phyloP scores from a whole-genome alignment of 164 flowering plant species.

The Chimonanthus salicifolius region DNA sequence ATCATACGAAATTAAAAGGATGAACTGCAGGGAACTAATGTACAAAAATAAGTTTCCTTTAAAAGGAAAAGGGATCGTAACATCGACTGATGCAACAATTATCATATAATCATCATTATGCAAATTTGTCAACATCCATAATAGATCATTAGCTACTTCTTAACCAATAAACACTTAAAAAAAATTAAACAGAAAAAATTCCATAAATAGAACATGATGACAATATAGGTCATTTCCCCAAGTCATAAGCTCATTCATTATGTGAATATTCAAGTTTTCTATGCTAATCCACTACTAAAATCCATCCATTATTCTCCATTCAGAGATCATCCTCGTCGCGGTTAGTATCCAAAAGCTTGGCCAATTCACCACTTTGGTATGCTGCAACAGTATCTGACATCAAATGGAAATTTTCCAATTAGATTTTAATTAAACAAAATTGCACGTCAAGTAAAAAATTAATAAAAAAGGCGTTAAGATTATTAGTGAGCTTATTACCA shows the following conservation, averaged over 20 bases:
- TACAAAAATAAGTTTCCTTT: too few species aligned
- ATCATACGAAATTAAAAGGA: too few species aligned
- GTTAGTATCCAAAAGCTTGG: slow-evolving; percentile 48
- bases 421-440: background rate
- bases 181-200: too few species aligned
- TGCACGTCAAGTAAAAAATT: background rate
- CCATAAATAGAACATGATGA: too few species aligned
- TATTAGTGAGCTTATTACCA: slow-evolving; percentile 37
- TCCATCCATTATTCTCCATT: slow-evolving; percentile 6
- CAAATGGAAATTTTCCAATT: background rate
- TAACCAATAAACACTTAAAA: too few species aligned
- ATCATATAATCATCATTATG: too few species aligned
- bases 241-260: background rate
- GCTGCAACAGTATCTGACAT: slow-evolving; percentile 78
- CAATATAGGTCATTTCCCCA: too few species aligned
- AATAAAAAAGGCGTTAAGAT: background rate
- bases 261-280: background rate
- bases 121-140: too few species aligned
- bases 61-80: too few species aligned
- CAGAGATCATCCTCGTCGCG: slow-evolving; percentile 42
- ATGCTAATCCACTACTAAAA: background rate
- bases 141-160: too few species aligned
- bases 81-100: too few species aligned
- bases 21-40: too few species aligned
- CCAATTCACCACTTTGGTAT: slow-evolving; percentile 66